These are phyloP conservation scores for Exobasidium rhododendri DNA, from an alignment of 1,284 basidiomycete genomes.

Conservation along the genomic window DNA sequence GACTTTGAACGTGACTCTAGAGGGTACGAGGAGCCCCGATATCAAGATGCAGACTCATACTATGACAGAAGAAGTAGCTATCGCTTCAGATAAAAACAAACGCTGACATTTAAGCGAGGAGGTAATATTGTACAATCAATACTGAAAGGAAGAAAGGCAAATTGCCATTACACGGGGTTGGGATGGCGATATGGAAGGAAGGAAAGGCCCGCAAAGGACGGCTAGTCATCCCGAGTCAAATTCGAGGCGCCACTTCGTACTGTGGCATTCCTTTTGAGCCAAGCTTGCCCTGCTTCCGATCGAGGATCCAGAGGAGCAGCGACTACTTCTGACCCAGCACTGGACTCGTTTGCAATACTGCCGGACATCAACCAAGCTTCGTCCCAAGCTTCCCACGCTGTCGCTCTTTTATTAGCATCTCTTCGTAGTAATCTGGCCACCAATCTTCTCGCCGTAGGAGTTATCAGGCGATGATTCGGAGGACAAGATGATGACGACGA, in stretches of 20 bases:
- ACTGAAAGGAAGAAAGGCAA: not conserved
- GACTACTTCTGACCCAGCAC: constrained; percentile 21
- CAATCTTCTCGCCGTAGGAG: constrained; percentile 43
- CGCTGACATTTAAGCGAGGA: not conserved
- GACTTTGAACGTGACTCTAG: not conserved
- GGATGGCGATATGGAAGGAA: no score
- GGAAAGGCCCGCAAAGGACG: no score
- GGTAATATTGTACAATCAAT: not conserved
- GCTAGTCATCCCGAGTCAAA: constrained; percentile 1
- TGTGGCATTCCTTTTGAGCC: constrained; percentile 31
- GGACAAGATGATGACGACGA: constrained; percentile 9
- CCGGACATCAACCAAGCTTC: constrained; percentile 47
- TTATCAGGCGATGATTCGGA: constrained; percentile 35
- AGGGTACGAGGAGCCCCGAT: no score
- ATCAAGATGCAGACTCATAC: no score
- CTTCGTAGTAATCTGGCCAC: constrained; percentile 43
- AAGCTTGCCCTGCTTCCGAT: constrained; percentile 30
- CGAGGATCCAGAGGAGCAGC: constrained; percentile 38
- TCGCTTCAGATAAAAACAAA: no score
- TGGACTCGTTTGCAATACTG: constrained; percentile 20
- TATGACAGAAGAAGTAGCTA: no score
- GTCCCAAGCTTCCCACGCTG: constrained; percentile 48
- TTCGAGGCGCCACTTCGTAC: constrained; percentile 18
- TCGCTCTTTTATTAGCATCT: constrained; percentile 40
- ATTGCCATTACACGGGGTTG: no score